These are phyloP conservation scores for Rhazya stricta DNA, from an alignment of 257 asterid genomes.

Conservation along the genomic window DNA sequence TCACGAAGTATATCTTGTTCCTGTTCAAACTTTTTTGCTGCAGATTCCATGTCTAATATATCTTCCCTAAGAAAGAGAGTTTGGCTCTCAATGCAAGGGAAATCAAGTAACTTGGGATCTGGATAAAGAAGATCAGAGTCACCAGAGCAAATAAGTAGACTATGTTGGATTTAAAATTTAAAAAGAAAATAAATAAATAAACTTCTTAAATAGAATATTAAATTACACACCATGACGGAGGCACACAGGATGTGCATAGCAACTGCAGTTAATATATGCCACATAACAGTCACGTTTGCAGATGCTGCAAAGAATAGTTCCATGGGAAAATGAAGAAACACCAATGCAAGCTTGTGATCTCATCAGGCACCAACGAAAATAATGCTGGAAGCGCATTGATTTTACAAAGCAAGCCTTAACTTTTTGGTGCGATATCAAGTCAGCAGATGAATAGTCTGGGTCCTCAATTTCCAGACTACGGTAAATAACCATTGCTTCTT, in stretches of 20 bases:
- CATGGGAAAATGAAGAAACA: constrained; percentile 55
- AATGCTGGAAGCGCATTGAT: constrained; percentile 83
- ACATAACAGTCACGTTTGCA: constrained; percentile 92
- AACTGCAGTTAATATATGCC: constrained; percentile 73
- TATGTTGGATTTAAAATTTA: neutral
- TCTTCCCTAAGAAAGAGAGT: constrained; percentile 63
- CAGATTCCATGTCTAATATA: constrained; percentile 67
- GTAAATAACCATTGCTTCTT: constrained; percentile 76
- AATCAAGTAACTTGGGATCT: constrained; percentile 55
- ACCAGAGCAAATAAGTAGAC: too few relatives aligned
- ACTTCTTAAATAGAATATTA: neutral
- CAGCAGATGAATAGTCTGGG: constrained; percentile 40
- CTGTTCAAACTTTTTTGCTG: constrained; percentile 72
- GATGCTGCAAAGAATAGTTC: constrained; percentile 80
- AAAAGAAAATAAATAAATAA: neutral
- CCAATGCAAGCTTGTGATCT: constrained; percentile 41
- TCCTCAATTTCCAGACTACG: constrained; percentile 36
- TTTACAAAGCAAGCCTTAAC: constrained; percentile 63
- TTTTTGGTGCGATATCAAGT: constrained; percentile 39
- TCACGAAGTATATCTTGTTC: constrained; percentile 43
- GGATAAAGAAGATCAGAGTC: neutral
- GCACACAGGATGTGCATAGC: constrained; percentile 73
- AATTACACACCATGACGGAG: constrained; percentile 78
- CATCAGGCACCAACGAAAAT: constrained; percentile 78
- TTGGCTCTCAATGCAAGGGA: constrained; percentile 52